A percentile compares a stretch with the other conserved stretches of the same genome.
These are phyloP conservation scores for Solanum virginianum DNA, from an alignment of 257 asterid species.

Conservation along the genomic window DNA sequence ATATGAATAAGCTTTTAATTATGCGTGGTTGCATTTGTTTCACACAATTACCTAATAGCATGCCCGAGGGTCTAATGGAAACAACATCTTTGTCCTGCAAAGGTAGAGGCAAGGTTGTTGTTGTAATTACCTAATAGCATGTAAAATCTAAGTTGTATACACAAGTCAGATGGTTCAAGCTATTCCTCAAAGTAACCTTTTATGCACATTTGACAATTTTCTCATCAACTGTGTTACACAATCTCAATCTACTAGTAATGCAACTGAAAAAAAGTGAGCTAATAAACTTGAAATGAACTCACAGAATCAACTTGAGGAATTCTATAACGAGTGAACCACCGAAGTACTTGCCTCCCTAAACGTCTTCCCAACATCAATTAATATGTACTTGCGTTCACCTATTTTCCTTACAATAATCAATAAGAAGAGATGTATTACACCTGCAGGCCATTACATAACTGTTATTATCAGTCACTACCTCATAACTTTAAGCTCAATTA, in stretches of 20 bases:
- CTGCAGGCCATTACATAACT: conserved; percentile 26
- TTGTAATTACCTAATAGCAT: background rate
- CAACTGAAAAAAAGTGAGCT: background rate
- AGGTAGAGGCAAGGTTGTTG: background rate
- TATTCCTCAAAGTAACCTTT: background rate
- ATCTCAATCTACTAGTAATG: background rate
- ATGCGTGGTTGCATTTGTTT: background rate
- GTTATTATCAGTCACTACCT: conserved; percentile 5
- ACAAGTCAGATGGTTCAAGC: background rate
- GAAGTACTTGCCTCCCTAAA: conserved; percentile 91
- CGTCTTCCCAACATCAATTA: conserved; percentile 93
- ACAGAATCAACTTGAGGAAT: conserved; percentile 90
- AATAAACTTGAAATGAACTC: conserved; percentile 21
- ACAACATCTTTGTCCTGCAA: too few relatives aligned
- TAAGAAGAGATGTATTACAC: conserved; percentile 94
- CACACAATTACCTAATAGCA: background rate
- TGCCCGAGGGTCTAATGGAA: too few relatives aligned
- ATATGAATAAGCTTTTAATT: background rate
- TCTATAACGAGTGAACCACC: conserved; percentile 80
- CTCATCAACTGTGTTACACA: background rate
- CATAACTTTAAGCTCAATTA: background rate
- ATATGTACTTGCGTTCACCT: conserved; percentile 64
- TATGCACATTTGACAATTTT: background rate
- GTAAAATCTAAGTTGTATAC: background rate
- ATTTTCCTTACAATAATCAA: conserved; percentile 51